These are phyloP conservation scores for Withania somnifera DNA, from an alignment of 305 asterid genomes.

Conservation along the genomic window DNA sequence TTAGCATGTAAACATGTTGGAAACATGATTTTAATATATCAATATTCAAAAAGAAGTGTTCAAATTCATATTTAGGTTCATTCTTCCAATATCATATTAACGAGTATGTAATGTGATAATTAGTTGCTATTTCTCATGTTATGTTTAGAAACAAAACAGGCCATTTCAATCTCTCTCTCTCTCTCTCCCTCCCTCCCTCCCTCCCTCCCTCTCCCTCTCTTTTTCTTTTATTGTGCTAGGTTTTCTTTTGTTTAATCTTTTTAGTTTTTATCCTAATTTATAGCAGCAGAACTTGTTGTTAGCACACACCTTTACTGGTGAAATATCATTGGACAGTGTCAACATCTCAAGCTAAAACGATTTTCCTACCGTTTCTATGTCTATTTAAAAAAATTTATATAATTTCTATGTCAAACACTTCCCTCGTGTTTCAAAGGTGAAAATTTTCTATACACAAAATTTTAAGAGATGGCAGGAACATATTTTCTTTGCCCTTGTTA, in stretches of 20 bases:
- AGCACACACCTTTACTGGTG: background rate
- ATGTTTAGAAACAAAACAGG: background rate
- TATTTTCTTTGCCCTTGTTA: background rate
- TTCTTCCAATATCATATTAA: background rate
- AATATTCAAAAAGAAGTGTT: background rate
- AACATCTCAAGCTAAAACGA: background rate
- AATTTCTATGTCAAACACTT: no score
- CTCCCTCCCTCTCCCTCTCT: no score
- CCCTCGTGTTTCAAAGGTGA: background rate
- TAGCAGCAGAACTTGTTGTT: background rate
- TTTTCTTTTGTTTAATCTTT: background rate
- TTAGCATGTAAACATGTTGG: background rate
- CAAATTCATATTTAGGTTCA: background rate
- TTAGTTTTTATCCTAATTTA: background rate
- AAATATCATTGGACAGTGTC: background rate
- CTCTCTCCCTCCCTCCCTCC: no score
- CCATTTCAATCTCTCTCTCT: background rate
- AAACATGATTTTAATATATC: background rate
- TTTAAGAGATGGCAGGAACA: background rate
- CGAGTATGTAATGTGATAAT: background rate
- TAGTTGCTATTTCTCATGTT: background rate
- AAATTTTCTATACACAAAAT: background rate
- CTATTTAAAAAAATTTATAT: background rate
- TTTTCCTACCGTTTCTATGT: background rate
- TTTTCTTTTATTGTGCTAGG: background rate